Base-by-base conservation (phyloP, 2,329 filamentous ascomycete genomes). In the Clonostachys rhizophaga region DNA sequence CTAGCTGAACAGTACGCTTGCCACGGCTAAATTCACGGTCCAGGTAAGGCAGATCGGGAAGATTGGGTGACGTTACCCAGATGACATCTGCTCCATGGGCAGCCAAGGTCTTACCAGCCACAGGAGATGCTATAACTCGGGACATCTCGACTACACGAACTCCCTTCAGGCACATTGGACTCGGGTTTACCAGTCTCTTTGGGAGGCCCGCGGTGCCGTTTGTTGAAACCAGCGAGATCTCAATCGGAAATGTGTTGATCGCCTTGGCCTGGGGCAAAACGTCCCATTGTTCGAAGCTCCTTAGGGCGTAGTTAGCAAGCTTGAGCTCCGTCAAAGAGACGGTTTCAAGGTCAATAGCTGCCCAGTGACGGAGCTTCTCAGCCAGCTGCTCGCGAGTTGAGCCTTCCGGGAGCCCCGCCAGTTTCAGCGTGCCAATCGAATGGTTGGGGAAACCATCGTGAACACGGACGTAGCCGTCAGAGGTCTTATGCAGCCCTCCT, bases 51-150 rank as follows among this genome's bases (percentile, higher is more conserved):
- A 86, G 76, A 50, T 87, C 83, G 1, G 79, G 77, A 7, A 89
- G 70, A 34, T 76, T 70, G 1, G 81, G 76, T 3, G 78, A 80
- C 3, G 84, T 88, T 39, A 89, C 71, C 57, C 87, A 85, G 50
- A 89, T 70, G 2, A 90, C 84, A 46, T 83, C 76, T 10, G 86
- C 86, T 9, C 86, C 86, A 57, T 88, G 83, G 45, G 86, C 84
- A 16, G 84, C 84, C 1, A 90, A 74, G 1, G 79, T 79, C 39
- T 81, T 78, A 11, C 81, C 80, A 47, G 87, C 83, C 2, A 83
- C 78, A 11, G 86, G 85, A 0, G 83, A 85, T 11, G 86, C 86
- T 51, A 90, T 87, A 48, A 89, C 81, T n/a, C 86, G 80, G 56
- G 83, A 86, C 44, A 89, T 67, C 59, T 90, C 86, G 8, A 90